Conservation (phyloP, 257 asterid species). For the Perilla frutescens region DNA sequence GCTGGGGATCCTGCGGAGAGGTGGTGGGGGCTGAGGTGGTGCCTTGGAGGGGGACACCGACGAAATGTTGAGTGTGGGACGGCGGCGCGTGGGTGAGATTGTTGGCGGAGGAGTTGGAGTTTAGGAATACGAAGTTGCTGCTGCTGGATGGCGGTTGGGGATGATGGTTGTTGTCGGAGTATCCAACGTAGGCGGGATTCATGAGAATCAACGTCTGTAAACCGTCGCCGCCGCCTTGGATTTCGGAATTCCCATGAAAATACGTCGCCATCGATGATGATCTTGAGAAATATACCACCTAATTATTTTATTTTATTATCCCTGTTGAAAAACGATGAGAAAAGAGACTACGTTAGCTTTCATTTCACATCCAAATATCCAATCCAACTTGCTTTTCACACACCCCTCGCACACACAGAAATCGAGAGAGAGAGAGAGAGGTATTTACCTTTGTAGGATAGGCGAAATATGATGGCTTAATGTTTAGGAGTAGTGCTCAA, state of each 20-base stretch:
- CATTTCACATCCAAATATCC: slow-evolving; percentile 40
- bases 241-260: slow-evolving; percentile 84
- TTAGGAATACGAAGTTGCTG: slow-evolving; percentile 70
- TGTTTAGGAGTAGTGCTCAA: slow-evolving; percentile 23
- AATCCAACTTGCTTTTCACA: slow-evolving; percentile 30
- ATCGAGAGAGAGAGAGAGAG: slow-evolving; percentile 21
- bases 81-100: slow-evolving; percentile 70
- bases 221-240: slow-evolving; percentile 78
- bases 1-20: slow-evolving; percentile 33
- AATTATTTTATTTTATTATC: neutral
- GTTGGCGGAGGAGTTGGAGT: slow-evolving; percentile 52
- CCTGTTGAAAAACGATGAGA: slow-evolving; percentile 19
- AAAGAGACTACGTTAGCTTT: slow-evolving; percentile 44
- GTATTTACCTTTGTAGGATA: slow-evolving; percentile 31
- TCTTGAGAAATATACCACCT: slow-evolving; percentile 1
- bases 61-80: slow-evolving; percentile 62
- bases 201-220: slow-evolving; percentile 87
- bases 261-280: slow-evolving; percentile 73
- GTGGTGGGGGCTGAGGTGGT: slow-evolving; percentile 29
- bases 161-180: slow-evolving; percentile 66
- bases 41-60: slow-evolving; percentile 71
- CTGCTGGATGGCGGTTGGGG: slow-evolving; percentile 35
- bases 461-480: neutral
- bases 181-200: slow-evolving; percentile 91
- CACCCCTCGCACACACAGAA: slow-evolving; percentile 16